Conservation (phyloP, 2,329 filamentous ascomycete species). For the Diplocarpon rosae region DNA sequence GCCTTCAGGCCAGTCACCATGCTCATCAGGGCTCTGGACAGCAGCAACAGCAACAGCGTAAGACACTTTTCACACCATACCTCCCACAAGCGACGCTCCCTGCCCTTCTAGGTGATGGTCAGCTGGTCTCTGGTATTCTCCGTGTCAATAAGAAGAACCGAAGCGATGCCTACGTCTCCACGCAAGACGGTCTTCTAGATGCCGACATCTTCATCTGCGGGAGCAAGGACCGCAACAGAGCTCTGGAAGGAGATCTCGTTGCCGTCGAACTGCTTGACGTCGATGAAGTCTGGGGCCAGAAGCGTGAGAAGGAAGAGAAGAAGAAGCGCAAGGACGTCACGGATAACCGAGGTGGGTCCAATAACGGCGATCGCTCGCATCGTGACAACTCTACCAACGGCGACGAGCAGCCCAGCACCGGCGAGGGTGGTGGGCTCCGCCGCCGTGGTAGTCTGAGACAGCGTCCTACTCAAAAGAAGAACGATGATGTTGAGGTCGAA, state of each 20-base stretch:
- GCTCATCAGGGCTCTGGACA: constrained; percentile 54
- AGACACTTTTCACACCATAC: constrained; percentile 97
- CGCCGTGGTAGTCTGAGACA: constrained; percentile 91
- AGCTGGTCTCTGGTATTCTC: constrained; percentile 90
- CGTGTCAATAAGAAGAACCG: constrained; percentile 99
- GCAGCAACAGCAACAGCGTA: constrained; percentile 83
- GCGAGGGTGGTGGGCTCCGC: constrained; percentile 81
- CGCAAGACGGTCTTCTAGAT: constrained; percentile 74
- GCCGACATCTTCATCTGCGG: constrained; percentile 99
- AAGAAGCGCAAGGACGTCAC: constrained; percentile 99
- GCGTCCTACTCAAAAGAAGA: constrained; percentile 98
- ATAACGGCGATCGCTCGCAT: constrained; percentile 50
- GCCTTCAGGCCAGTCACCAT: constrained; percentile 61
- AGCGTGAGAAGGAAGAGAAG: constrained; percentile 99
- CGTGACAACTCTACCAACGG: constrained; percentile 45
- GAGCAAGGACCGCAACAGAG: constrained; percentile 96
- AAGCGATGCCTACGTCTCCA: constrained; percentile 95
- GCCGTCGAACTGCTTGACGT: constrained; percentile 94
- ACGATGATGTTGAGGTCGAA: constrained; percentile 97
- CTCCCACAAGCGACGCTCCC: constrained; percentile 89
- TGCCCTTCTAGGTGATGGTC: constrained; percentile 79
- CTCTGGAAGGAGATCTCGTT: constrained; percentile 89
- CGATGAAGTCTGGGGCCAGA: constrained; percentile 97
- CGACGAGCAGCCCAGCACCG: constrained; percentile 49
- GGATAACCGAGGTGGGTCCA: constrained; percentile 71